Percentiles rank a stretch among this genome's conserved stretches.
Conservation (phyloP, 495 filamentous ascomycete genomes). For the Lasiosphaeriaceae sp. region DNA sequence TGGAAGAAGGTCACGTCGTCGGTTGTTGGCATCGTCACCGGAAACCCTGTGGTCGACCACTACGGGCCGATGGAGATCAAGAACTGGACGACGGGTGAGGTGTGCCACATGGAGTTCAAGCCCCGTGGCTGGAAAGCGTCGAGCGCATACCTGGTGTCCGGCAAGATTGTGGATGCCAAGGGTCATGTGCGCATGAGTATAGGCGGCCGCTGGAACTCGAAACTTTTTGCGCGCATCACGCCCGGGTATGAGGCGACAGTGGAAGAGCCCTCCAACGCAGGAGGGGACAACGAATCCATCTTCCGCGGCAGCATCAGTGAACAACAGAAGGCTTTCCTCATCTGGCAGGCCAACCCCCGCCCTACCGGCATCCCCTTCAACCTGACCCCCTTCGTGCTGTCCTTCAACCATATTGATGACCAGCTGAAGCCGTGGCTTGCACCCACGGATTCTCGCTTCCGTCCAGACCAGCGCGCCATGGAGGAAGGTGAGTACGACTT, state of each 20-base stretch:
- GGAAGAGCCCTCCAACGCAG: constrained; percentile 47
- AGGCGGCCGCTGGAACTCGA: constrained; percentile 95
- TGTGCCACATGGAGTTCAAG: constrained; percentile 91
- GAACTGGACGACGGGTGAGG: constrained; percentile 92
- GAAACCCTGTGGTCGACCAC: constrained; percentile 95
- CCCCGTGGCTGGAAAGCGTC: constrained; percentile 90
- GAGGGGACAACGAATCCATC: constrained; percentile 22
- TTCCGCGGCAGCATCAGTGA: constrained; percentile 45
- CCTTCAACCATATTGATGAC: constrained; percentile 84
- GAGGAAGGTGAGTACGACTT: constrained; percentile 94
- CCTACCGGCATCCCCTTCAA: constrained; percentile 91
- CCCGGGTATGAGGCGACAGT: constrained; percentile 78
- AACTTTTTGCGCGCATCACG: constrained; percentile 88
- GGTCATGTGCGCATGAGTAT: constrained; percentile 80
- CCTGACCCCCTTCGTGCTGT: constrained; percentile 91
- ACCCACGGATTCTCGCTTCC: constrained; percentile 85
- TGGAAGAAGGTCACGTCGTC: constrained; percentile 99
- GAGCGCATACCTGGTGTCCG: constrained; percentile 80
- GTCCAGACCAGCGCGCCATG: constrained; percentile 98
- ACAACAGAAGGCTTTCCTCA: constrained; percentile 71
- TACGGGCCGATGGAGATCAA: constrained; percentile 97
- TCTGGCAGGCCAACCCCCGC: constrained; percentile 84
- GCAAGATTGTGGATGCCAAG: constrained; percentile 71
- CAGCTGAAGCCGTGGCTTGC: constrained; percentile 67
- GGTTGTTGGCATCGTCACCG: constrained; percentile 97